These are phyloP conservation scores for Quercus lobata DNA, from an alignment of 331 rosid genomes.

Conservation along the genomic window DNA sequence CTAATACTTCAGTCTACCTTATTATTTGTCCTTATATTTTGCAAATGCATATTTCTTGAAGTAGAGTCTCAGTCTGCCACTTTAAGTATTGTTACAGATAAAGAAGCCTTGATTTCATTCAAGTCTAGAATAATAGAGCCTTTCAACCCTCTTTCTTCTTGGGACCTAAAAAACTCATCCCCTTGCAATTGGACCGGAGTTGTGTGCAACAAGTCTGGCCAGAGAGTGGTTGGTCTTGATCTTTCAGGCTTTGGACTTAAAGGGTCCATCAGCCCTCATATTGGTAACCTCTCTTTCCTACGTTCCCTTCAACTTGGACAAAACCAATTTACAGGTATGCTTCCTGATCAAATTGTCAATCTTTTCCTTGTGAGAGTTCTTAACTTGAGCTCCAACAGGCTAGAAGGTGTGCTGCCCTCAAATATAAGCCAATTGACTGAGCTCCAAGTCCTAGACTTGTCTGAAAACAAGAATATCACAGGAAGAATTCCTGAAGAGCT, in stretches of 20 bases:
- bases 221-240: conserved; percentile 45
- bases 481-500: conserved; percentile 7
- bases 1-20: conserved; percentile 7
- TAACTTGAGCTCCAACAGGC: conserved; percentile 50
- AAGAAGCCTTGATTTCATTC: conserved; percentile 49
- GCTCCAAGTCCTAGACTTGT: conserved; percentile 15
- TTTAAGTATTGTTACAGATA: conserved; percentile 50
- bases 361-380: conserved; percentile 42
- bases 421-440: conserved; percentile 35
- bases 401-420: conserved; percentile 38
- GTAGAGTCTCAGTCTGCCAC: conserved; percentile 21
- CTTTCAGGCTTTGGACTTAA: conserved; percentile 52
- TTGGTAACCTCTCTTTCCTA: conserved; percentile 64
- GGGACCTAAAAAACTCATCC: conserved; percentile 36
- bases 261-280: conserved; percentile 48
- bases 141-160: conserved; percentile 28
- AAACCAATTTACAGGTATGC: conserved; percentile 40
- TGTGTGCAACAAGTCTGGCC: conserved; percentile 22
- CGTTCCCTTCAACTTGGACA: conserved; percentile 44
- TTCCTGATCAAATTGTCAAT: conserved; percentile 45
- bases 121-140: conserved; percentile 35
- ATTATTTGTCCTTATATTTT: not conserved
- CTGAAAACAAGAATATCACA: conserved; percentile 28
- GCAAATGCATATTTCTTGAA: conserved; percentile 6
- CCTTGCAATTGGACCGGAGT: conserved; percentile 75